phyloP scores from a whole-genome alignment of 176 grass and related monocot species.

The Poa pratensis region DNA sequence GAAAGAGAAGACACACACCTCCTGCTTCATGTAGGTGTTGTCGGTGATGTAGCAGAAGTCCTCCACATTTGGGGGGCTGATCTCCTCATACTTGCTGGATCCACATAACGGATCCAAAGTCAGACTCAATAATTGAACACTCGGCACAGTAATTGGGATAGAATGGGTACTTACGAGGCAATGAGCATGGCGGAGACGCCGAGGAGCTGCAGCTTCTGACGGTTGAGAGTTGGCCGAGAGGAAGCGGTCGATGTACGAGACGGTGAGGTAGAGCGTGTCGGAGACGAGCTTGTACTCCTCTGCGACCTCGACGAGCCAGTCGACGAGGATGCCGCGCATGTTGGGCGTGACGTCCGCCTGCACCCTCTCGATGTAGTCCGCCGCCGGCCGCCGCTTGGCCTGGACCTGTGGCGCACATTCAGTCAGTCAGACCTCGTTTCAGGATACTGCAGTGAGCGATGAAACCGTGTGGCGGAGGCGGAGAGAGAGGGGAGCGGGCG shows the following conservation, averaged over 20 bases:
- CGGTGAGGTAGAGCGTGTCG: constrained; percentile 73
- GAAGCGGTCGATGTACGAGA: constrained; percentile 71
- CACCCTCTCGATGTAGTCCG: constrained; percentile 58
- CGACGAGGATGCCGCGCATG: constrained; percentile 73
- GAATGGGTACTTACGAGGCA: constrained; percentile 59
- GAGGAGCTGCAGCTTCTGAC: constrained; percentile 65
- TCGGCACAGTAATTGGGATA: neutral
- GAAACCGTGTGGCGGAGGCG: neutral
- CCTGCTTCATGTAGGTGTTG: constrained; percentile 68
- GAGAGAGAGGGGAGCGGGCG: neutral
- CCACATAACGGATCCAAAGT: neutral
- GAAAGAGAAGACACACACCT: constrained; percentile 38
- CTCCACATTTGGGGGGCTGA: constrained; percentile 68
- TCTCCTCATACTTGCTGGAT: constrained; percentile 74
- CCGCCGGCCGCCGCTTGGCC: constrained; percentile 42
- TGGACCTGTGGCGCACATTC: constrained; percentile 26
- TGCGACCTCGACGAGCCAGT: constrained; percentile 83
- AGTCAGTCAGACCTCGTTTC: neutral
- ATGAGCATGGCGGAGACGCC: constrained; percentile 73
- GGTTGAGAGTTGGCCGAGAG: constrained; percentile 52
- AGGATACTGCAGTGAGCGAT: neutral
- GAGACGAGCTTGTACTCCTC: constrained; percentile 71
- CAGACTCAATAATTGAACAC: neutral
- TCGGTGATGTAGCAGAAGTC: constrained; percentile 76
- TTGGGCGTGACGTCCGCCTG: constrained; percentile 60